Conservation (phyloP, 495 filamentous ascomycete genomes). For the Tuber magnatum region DNA sequence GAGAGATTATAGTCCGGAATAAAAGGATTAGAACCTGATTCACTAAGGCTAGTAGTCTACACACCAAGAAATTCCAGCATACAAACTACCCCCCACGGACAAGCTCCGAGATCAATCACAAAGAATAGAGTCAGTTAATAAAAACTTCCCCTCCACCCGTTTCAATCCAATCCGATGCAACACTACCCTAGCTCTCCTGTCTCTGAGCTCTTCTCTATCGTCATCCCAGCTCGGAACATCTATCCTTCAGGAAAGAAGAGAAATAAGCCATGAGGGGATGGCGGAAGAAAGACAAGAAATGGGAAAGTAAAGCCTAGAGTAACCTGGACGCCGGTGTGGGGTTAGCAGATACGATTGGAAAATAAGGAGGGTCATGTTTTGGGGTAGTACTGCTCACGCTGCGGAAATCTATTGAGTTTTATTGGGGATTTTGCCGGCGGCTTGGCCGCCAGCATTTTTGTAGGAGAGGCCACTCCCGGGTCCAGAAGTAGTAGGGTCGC, state of each 20-base stretch:
- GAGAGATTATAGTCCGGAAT: not conserved
- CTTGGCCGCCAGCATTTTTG: not conserved
- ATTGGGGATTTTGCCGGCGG: not conserved
- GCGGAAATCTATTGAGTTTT: not conserved
- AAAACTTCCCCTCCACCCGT: not conserved
- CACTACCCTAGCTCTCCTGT: not conserved
- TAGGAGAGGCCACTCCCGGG: not conserved
- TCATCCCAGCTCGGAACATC: not conserved
- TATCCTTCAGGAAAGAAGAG: not conserved
- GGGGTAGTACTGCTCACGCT: not conserved
- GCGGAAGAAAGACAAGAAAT: not conserved
- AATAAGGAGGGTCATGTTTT: not conserved
- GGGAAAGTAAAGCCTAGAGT: not conserved
- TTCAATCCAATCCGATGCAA: not conserved
- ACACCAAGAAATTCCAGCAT: not conserved
- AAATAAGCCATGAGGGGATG: not conserved
- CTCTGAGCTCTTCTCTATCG: not conserved
- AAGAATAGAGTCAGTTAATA: not conserved
- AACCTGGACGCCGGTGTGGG: not conserved
- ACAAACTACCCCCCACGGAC: not conserved
- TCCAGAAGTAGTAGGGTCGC: not conserved
- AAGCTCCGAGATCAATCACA: not conserved
- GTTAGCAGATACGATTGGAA: not conserved
- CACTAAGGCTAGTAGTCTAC: not conserved
- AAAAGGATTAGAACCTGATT: not conserved